phyloP scores from a whole-genome alignment of 1,284 basidiomycete genomes.

The Malassezia brasiliensis region DNA sequence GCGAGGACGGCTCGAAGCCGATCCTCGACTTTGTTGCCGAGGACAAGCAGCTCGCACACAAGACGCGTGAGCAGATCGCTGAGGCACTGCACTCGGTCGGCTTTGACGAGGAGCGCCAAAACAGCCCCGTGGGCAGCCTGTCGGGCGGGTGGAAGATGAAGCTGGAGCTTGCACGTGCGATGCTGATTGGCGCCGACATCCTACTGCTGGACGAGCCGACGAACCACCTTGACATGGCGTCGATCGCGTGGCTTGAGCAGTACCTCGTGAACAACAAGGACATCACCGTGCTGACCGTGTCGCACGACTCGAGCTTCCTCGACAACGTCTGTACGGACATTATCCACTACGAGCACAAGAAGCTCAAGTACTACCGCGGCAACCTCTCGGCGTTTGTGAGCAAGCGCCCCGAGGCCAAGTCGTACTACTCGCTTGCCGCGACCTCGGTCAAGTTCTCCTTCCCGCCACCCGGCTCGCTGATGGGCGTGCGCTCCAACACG shows the following conservation, averaged over 20 bases:
- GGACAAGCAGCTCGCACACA: slow-evolving; percentile 53
- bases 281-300: slow-evolving; percentile 80
- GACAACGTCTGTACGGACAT: slow-evolving; percentile 97
- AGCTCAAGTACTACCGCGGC: slow-evolving; percentile 89
- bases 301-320: slow-evolving; percentile 95
- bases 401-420: slow-evolving; percentile 84
- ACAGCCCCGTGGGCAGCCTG: slow-evolving; percentile 74
- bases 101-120: slow-evolving; percentile 77
- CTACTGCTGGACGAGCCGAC: slow-evolving; percentile 85
- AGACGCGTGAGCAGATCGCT: slow-evolving; percentile 34
- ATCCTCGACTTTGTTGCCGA: slow-evolving; percentile 81
- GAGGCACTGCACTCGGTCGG: slow-evolving; percentile 52
- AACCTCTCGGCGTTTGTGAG: slow-evolving; percentile 87
- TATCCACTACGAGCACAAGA: slow-evolving; percentile 94
- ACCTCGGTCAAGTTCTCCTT: slow-evolving; percentile 93
- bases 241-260: slow-evolving; percentile 85
- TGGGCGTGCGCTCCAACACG: slow-evolving; percentile 94
- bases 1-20: slow-evolving; percentile 70
- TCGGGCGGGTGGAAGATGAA: slow-evolving; percentile 99
- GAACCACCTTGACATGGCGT: slow-evolving; percentile 64
- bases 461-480: slow-evolving; percentile 87
- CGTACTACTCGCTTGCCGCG: slow-evolving; percentile 91
- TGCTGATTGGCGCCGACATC: slow-evolving; percentile 61
- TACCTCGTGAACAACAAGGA: slow-evolving; percentile 54
- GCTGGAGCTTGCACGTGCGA: slow-evolving; percentile 59